Percentiles rank a stretch among this genome's conserved stretches.
These are phyloP conservation scores for Pythium rishiriense DNA, from an alignment of 352 stramenopile genomes.

Conservation along the genomic window DNA sequence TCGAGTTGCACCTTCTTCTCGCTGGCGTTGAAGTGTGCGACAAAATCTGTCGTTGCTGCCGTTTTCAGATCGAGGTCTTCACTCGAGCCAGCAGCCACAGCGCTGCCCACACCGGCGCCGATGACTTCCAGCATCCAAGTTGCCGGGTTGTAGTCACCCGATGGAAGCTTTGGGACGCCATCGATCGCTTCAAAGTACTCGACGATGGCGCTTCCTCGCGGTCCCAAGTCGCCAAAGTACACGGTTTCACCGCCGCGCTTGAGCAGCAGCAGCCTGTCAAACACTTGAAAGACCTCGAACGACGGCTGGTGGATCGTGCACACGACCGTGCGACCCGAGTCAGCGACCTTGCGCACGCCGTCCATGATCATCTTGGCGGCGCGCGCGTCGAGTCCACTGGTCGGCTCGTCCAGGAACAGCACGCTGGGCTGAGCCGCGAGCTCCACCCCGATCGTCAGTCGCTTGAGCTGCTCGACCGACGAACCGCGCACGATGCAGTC, in stretches of 20 bases:
- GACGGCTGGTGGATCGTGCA: slow-evolving; percentile 91
- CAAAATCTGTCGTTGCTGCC: slow-evolving; percentile 28
- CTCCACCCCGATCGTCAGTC: slow-evolving; percentile 88
- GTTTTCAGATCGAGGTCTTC: background rate
- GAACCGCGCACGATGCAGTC: slow-evolving; percentile 62
- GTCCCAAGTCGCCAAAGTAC: slow-evolving; percentile 53
- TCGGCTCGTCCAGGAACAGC: slow-evolving; percentile 91
- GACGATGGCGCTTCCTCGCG: slow-evolving; percentile 36
- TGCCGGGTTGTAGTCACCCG: slow-evolving; percentile 67
- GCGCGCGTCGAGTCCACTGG: slow-evolving; percentile 87
- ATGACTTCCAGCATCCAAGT: slow-evolving; percentile 77
- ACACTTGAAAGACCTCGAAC: slow-evolving; percentile 88
- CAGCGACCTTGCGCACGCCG: slow-evolving; percentile 85
- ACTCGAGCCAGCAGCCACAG: background rate
- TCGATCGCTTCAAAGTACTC: slow-evolving; percentile 75
- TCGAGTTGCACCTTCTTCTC: slow-evolving; percentile 29
- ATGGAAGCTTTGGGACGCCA: slow-evolving; percentile 44
- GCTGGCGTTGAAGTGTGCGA: slow-evolving; percentile 38
- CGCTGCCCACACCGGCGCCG: slow-evolving; percentile 42
- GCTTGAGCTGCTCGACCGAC: slow-evolving; percentile 66
- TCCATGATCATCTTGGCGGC: slow-evolving; percentile 88
- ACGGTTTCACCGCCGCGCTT: slow-evolving; percentile 63
- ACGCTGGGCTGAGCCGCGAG: slow-evolving; percentile 86
- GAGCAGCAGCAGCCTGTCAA: slow-evolving; percentile 88
- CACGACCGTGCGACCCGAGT: slow-evolving; percentile 78